Conservation (phyloP, 2,329 filamentous ascomycete species). For the Sclerotinia subarctica region DNA sequence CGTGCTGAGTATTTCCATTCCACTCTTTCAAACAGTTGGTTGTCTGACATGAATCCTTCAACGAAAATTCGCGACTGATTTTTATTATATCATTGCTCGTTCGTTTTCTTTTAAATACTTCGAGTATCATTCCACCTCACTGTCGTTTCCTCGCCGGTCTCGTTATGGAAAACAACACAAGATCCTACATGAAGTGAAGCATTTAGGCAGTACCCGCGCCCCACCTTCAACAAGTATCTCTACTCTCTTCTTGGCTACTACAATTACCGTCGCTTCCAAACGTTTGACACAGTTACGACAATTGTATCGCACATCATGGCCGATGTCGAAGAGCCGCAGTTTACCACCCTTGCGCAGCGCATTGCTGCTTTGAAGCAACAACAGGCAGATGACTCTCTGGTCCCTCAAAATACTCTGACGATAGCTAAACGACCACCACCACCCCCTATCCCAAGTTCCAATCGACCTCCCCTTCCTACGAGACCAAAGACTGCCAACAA, state of each 20-base stretch:
- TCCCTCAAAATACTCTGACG: constrained; percentile 22
- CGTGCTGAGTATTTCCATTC: neutral
- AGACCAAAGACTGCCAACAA: constrained; percentile 42
- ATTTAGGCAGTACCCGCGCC: constrained; percentile 5
- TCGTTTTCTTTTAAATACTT: neutral
- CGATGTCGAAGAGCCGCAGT: constrained; percentile 59
- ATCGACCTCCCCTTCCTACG: constrained; percentile 42
- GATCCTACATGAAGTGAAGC: neutral
- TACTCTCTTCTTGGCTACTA: neutral
- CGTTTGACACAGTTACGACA: neutral
- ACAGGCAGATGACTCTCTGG: constrained; percentile 28
- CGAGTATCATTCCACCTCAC: neutral
- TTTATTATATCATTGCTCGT: neutral
- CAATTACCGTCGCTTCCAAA: neutral
- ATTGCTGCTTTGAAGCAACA: constrained; percentile 59
- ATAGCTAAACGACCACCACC: constrained; percentile 49
- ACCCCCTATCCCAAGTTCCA: constrained; percentile 49
- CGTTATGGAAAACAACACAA: neutral
- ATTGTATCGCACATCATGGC: constrained; percentile 46
- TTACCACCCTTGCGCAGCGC: constrained; percentile 58
- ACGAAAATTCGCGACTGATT: neutral
- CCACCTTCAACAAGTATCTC: neutral
- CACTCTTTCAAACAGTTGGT: neutral
- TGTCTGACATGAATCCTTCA: constrained; percentile 7
- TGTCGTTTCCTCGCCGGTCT: neutral